Conservation (phyloP, 192 early-diverging fungal genomes). For the Lobosporangium transversale region DNA sequence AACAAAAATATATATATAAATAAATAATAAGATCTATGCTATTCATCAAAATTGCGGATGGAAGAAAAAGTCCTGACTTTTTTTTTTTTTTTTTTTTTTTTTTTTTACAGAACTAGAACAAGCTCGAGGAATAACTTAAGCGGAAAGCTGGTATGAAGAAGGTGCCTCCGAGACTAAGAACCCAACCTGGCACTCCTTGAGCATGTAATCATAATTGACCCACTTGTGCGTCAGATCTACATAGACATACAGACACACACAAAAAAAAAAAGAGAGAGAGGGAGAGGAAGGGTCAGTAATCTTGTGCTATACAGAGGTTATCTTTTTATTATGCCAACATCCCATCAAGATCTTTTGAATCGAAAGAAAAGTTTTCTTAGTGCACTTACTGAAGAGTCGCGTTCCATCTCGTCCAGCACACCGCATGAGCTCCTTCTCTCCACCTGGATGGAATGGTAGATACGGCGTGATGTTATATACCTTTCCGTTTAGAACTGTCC, state of each 20-base stretch:
- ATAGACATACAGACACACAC: neutral
- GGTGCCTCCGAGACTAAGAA: constrained; percentile 51
- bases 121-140: too few relatives aligned
- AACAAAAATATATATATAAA: too few relatives aligned
- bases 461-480: constrained; percentile 94
- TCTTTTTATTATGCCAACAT: too few relatives aligned
- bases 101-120: neutral
- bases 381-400: constrained; percentile 82
- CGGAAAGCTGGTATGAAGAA: constrained; percentile 23
- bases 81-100: neutral
- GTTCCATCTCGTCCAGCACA: constrained; percentile 95
- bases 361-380: too few relatives aligned
- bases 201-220: constrained; percentile 93
- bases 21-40: too few relatives aligned
- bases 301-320: too few relatives aligned
- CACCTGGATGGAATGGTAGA: constrained; percentile 92
- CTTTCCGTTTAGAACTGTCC: constrained; percentile 91
- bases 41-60: too few relatives aligned
- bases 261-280: neutral
- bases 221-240: constrained; percentile 85
- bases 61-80: too few relatives aligned
- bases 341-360: too few relatives aligned
- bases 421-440: constrained; percentile 76
- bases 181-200: constrained; percentile 85
- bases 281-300: too few relatives aligned